Evolutionary conservation across 495 filamentous ascomycete genomes (phyloP), one percentile per base, ranked within the genome.

Genomic region (Oidiodendron maius): DNA sequence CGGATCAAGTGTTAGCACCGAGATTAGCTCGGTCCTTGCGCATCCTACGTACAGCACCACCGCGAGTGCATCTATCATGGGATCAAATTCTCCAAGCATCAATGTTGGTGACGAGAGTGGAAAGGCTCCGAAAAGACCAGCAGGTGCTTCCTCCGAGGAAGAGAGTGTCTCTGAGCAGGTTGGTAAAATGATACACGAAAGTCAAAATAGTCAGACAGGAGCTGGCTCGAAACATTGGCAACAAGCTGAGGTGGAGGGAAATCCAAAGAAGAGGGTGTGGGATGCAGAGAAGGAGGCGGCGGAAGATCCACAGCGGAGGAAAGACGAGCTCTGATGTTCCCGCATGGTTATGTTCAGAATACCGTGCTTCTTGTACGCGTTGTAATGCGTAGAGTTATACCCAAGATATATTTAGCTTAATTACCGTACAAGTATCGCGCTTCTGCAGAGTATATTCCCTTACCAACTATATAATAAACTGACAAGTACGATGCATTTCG

Each of bases 251-350:
- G 54, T 62, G 18, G 70, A 75, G 41, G 68, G 71, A 22, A 91
- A 91, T 67, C 73, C 84, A 13, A 91, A 85, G 71, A 96, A 95
- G 68, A 71, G 87, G 62, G 86, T 91, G 80, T 89, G 82, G 74
- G 57, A 60, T 23, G 80, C 80, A 50, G 77, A 76, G 38, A 61
- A 46, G 47, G 60, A 58, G 53, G 42, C 40, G 5, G 55, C 66
- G 28, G 62, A 68, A 37, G 64, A 67, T 4, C 50, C 58, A 16
- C 52, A 63, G 42, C 64, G 63, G 46, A 51, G 53, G 41, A 71
- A 61, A 44, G 80, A 83, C 64, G 79, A 83, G 61, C 58, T 83
- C 56, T 83, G 72, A 21, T 40, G 34, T 3, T n/a, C n/a, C n/a
- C n/a, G n/a, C n/a, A n/a, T n/a, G n/a, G n/a, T n/a, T n/a, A n/a